Conservation (phyloP, 345 rosid genomes). For the Kernera saxatilis region DNA sequence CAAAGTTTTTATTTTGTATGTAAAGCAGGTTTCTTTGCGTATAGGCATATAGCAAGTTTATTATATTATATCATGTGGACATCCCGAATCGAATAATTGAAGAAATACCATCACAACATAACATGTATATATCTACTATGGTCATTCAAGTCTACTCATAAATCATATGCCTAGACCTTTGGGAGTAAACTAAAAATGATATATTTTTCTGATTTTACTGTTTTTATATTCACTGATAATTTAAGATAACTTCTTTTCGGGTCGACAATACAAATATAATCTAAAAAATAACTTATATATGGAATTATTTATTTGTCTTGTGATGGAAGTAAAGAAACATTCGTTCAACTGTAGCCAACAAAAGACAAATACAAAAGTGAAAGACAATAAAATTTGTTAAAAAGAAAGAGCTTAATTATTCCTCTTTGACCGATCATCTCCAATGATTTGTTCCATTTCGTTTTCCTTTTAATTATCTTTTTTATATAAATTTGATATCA, state of each 20-base stretch:
- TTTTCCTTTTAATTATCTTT: neutral
- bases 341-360: slow-evolving; percentile 25
- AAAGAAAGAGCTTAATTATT: slow-evolving; percentile 35
- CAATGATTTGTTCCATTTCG: slow-evolving; percentile 16
- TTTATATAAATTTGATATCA: neutral
- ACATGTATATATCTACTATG: neutral
- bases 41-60: neutral
- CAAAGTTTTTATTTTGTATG: neutral
- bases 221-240: neutral
- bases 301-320: slow-evolving; percentile 19
- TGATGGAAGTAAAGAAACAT: slow-evolving; percentile 31
- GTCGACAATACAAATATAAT: neutral
- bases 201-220: neutral
- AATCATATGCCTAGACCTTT: neutral
- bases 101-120: neutral
- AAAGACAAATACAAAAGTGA: slow-evolving; percentile 32
- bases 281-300: neutral
- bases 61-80: neutral
- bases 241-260: neutral
- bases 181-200: neutral
- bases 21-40: neutral
- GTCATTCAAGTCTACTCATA: neutral
- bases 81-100: neutral
- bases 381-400: slow-evolving; percentile 13
- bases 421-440: slow-evolving; percentile 29